phyloP scores from a whole-genome alignment of 768 basidiomycete species.

The Phanerodontia chrysosporium region DNA sequence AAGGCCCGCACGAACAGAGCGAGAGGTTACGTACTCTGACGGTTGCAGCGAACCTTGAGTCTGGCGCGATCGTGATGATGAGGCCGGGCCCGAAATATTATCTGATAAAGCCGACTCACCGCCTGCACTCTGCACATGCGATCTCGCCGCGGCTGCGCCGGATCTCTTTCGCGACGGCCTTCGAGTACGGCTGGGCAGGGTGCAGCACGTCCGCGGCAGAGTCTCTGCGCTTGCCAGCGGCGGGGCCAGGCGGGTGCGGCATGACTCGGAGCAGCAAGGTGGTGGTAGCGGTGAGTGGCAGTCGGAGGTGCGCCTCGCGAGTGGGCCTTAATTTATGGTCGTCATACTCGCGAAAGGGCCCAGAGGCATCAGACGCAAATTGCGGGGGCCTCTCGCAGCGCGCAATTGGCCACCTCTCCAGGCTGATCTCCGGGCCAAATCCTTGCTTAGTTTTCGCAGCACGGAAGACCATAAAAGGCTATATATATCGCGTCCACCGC shows the following conservation, averaged over 20 bases:
- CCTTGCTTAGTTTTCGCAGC: not conserved
- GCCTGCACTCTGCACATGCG: slow-evolving; percentile 29
- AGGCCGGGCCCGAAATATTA: not conserved
- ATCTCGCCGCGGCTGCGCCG: slow-evolving; percentile 26
- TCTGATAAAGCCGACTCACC: slow-evolving; percentile 14
- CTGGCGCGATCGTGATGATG: slow-evolving; percentile 11
- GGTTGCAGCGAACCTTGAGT: slow-evolving; percentile 27
- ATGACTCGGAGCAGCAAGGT: slow-evolving; percentile 1
- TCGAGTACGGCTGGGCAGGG: slow-evolving; percentile 8
- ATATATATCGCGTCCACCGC: not conserved
- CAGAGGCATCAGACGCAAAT: slow-evolving; percentile 6
- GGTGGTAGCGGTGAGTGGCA: not conserved
- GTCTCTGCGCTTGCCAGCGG: slow-evolving; percentile 7
- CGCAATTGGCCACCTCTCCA: not conserved
- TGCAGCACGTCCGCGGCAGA: not conserved
- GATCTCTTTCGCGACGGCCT: slow-evolving; percentile 18
- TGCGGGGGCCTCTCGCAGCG: not conserved
- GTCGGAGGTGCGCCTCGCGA: not conserved
- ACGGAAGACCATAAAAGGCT: slow-evolving; percentile 2
- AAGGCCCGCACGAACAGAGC: not conserved
- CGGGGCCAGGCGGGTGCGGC: not conserved
- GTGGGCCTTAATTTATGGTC: not conserved
- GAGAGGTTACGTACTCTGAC: slow-evolving; percentile 14
- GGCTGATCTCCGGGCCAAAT: not conserved
- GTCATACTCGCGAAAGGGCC: not conserved